phyloP scores from a whole-genome alignment of 2,329 filamentous ascomycete species.

The Arachnopeziza araneosa region DNA sequence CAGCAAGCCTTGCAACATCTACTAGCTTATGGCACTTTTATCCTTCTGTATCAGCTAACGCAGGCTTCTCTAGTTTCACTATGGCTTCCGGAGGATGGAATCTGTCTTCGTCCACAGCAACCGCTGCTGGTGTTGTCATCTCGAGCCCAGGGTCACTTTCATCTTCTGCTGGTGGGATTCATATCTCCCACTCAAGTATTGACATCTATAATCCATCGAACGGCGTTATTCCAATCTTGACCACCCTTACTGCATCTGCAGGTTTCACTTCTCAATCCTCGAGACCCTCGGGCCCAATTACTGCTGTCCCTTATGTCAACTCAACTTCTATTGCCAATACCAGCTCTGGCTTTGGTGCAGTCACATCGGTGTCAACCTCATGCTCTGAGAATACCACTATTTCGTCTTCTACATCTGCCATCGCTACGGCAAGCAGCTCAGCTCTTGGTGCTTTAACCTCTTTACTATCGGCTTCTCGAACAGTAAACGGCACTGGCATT shows the following conservation, averaged over 20 bases:
- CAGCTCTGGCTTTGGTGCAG: not conserved
- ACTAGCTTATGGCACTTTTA: not conserved
- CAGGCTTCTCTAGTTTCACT: not conserved
- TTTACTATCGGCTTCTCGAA: not conserved
- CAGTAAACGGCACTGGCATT: not conserved
- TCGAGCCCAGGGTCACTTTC: not conserved
- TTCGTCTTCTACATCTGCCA: not conserved
- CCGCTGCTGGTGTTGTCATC: constrained; percentile 1
- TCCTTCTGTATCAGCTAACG: not conserved
- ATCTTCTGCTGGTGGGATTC: not conserved
- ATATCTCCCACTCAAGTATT: not conserved
- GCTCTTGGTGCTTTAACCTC: not conserved
- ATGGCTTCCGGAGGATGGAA: not conserved
- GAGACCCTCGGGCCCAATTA: too few relatives aligned
- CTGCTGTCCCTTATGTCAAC: not conserved
- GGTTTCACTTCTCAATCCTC: not conserved
- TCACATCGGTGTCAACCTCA: not conserved
- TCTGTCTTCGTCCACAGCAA: not conserved
- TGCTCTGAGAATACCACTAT: not conserved
- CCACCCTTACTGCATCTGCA: not conserved
- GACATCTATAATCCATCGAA: not conserved
- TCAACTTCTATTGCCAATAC: not conserved
- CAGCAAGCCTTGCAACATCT: constrained; percentile 2
- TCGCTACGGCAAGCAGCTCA: not conserved
- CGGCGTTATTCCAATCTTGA: not conserved